Percentiles rank a stretch among this genome's conserved stretches.
phyloP scores from a whole-genome alignment of 352 stramenopile genomes.

The Phytophthora hibernalis region DNA sequence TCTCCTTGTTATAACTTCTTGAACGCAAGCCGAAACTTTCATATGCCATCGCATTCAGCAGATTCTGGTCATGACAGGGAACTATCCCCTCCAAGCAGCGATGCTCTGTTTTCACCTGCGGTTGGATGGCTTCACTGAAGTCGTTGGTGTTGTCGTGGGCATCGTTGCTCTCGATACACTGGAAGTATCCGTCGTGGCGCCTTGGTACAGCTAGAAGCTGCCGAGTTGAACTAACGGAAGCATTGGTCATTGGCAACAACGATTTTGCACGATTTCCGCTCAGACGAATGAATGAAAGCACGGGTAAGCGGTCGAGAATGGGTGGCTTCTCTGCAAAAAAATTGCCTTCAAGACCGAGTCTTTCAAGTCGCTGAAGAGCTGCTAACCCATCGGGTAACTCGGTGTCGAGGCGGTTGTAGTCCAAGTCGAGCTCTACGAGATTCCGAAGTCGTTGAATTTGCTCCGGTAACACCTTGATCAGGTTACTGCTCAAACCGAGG shows the following conservation, averaged over 20 bases:
- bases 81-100: slow-evolving; percentile 23
- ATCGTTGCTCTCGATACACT: slow-evolving; percentile 32
- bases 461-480: slow-evolving; percentile 43
- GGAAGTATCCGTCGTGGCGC: slow-evolving; percentile 65
- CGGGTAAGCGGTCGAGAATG: slow-evolving; percentile 42
- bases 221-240: not conserved
- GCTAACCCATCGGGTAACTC: slow-evolving; percentile 49
- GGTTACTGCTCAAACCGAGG: slow-evolving; percentile 69
- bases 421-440: slow-evolving; percentile 72
- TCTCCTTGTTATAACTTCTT: not conserved
- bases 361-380: slow-evolving; percentile 52
- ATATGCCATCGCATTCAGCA: slow-evolving; percentile 30
- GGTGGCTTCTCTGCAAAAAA: slow-evolving; percentile 30
- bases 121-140: not conserved
- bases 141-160: too few relatives aligned
- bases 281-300: slow-evolving; percentile 54
- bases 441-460: slow-evolving; percentile 64
- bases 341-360: slow-evolving; percentile 74
- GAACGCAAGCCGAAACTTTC: not conserved
- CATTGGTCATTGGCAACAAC: slow-evolving; percentile 4
- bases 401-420: slow-evolving; percentile 62
- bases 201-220: slow-evolving; percentile 29
- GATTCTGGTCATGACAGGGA: slow-evolving; percentile 30
- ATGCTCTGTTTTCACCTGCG: not conserved
- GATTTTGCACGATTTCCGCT: slow-evolving; percentile 48